Evolutionary conservation across 345 rosid genomes (phyloP).

Genomic region (Linum tenue): DNA sequence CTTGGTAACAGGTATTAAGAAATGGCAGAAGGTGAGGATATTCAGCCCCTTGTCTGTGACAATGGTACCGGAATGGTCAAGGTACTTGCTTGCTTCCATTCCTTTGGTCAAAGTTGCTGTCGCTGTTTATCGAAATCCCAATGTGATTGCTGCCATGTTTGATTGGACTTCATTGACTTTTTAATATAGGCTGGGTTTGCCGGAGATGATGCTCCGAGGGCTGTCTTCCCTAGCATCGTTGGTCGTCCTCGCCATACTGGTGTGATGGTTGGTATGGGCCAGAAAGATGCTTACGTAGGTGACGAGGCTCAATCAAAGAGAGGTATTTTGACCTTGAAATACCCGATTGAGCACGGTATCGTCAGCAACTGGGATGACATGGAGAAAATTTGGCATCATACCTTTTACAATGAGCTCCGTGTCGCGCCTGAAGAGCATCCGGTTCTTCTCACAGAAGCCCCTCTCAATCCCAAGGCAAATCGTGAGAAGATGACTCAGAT

Average conservation of each 20-base stretch:
- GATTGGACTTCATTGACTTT: background rate
- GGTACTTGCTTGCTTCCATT: background rate
- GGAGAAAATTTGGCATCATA: constrained; percentile 7
- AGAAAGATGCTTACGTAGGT: constrained; percentile 2
- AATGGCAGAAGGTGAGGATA: constrained; percentile 2
- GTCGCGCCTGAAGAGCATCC: constrained; percentile 8
- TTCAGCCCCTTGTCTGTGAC: constrained; percentile 5
- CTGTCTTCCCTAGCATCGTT: constrained; percentile 3
- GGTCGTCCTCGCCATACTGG: constrained; percentile 4
- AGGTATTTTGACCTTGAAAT: constrained; percentile 6
- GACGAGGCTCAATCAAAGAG: constrained; percentile 7
- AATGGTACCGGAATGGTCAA: constrained; percentile 6
- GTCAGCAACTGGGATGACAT: constrained; percentile 6
- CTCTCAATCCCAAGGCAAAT: constrained; percentile 3
- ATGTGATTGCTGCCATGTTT: background rate
- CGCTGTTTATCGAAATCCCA: background rate
- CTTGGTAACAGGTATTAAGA: background rate
- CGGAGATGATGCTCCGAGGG: constrained; percentile 5
- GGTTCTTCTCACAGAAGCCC: constrained; percentile 5
- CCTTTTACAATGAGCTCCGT: constrained; percentile 4
- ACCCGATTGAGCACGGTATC: constrained; percentile 4
- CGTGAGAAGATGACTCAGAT: constrained; percentile 7
- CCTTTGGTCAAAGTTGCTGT: background rate
- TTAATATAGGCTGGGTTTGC: constrained; percentile 1
- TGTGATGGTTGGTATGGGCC: constrained; percentile 8